A percentile compares a stretch with the other conserved stretches of the same genome.
Conservation (phyloP, 306 rosid species). For the Cucumis cinereus region DNA sequence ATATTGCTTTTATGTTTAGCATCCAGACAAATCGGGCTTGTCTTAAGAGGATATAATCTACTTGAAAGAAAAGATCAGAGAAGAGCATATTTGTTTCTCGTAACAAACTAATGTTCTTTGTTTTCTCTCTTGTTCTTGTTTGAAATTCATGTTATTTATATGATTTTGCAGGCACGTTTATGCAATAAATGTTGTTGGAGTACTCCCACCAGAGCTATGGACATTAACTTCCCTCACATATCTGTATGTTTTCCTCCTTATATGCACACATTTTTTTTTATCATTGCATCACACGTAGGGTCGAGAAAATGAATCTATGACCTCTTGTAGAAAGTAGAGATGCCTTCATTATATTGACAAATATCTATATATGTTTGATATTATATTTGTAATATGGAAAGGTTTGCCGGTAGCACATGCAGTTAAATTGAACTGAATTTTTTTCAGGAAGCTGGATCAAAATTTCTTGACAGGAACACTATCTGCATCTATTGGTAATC, state of each 20-base stretch:
- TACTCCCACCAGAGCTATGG: conserved; percentile 67
- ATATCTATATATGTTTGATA: not conserved
- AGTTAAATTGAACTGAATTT: conserved; percentile 4
- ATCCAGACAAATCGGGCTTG: not conserved
- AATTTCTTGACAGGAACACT: conserved; percentile 58
- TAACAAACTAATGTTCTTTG: not conserved
- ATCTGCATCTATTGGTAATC: conserved; percentile 54
- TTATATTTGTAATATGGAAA: not conserved
- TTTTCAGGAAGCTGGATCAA: conserved; percentile 40
- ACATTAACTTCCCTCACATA: conserved; percentile 44
- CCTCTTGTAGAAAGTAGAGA: not conserved
- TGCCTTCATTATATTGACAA: not conserved
- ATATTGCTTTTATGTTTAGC: not conserved
- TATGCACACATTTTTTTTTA: not conserved
- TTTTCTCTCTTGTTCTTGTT: not conserved
- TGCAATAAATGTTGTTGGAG: conserved; percentile 28
- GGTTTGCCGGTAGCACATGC: not conserved
- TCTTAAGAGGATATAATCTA: not conserved
- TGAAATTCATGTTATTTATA: not conserved
- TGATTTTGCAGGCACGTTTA: conserved; percentile 46
- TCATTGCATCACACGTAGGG: not conserved
- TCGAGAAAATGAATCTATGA: not conserved
- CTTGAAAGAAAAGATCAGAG: not conserved
- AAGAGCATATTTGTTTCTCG: not conserved
- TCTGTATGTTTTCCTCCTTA: conserved; percentile 34